A percentile compares a stretch with the other conserved stretches of the same genome.
Evolutionary conservation across 148 eudicot species (phyloP).

Genomic region (Linanthus parryae): DNA sequence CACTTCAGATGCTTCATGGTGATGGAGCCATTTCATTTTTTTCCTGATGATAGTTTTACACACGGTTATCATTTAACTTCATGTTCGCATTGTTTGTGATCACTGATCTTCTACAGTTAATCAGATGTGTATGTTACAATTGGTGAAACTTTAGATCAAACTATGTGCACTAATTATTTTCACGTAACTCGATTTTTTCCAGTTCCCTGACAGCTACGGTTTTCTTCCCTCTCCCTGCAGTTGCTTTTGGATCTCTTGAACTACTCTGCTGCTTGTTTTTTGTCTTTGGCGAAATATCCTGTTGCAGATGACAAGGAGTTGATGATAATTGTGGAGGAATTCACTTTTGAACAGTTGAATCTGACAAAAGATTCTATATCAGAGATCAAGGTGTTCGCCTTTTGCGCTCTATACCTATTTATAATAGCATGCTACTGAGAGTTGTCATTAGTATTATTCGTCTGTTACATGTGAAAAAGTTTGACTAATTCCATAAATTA

Average conservation of each 20-base stretch:
- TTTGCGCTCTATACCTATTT: background rate
- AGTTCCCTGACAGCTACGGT: slow-evolving; percentile 3
- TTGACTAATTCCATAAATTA: no score
- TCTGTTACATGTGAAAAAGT: no score
- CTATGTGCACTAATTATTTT: no score
- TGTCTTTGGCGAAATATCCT: slow-evolving; percentile 49
- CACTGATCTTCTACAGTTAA: no score
- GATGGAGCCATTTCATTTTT: no score
- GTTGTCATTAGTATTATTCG: background rate
- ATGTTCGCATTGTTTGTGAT: no score
- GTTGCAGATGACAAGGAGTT: slow-evolving; percentile 38
- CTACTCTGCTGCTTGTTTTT: slow-evolving; percentile 61
- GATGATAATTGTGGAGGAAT: slow-evolving; percentile 45
- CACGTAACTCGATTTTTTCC: no score
- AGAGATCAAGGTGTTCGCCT: slow-evolving; percentile 53
- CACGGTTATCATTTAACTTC: no score
- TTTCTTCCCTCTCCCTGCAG: slow-evolving; percentile 42
- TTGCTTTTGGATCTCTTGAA: slow-evolving; percentile 56
- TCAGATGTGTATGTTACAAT: no score
- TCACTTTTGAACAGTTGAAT: slow-evolving; percentile 44
- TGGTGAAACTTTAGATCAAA: no score
- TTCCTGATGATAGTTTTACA: no score
- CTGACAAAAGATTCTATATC: slow-evolving; percentile 51
- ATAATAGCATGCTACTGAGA: background rate
- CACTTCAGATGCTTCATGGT: no score